Evolutionary conservation across 2,329 filamentous ascomycete species (phyloP).

Genomic region (Dryadomyces quercivorus): DNA sequence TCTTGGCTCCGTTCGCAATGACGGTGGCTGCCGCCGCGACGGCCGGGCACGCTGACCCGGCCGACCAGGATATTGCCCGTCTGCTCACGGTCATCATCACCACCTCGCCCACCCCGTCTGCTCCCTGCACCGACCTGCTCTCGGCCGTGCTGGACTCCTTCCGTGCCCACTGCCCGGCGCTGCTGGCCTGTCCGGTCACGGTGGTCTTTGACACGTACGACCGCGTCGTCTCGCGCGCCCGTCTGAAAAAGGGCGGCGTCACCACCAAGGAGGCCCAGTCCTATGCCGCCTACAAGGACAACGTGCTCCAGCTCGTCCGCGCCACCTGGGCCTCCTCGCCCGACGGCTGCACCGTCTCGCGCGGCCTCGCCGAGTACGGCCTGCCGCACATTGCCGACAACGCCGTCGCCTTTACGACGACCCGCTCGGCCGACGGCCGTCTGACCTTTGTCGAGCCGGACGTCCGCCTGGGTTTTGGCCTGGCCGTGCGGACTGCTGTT

Average conservation of each 20-base stretch:
- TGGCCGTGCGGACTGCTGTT: slow-evolving; percentile 40
- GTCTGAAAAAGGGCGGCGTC: slow-evolving; percentile 41
- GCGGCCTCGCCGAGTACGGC: slow-evolving; percentile 35
- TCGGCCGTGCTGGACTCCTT: slow-evolving; percentile 33
- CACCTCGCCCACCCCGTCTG: slow-evolving; percentile 42
- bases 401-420: slow-evolving; percentile 23
- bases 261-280: slow-evolving; percentile 29
- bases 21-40: not conserved
- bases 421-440: slow-evolving; percentile 20
- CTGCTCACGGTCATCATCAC: slow-evolving; percentile 36
- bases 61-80: not conserved
- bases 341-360: not conserved
- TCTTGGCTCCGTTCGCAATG: not conserved
- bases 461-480: slow-evolving; percentile 36
- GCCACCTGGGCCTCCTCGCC: not conserved
- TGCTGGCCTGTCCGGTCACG: slow-evolving; percentile 31
- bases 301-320: slow-evolving; percentile 30
- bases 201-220: slow-evolving; percentile 42
- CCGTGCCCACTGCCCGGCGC: slow-evolving; percentile 24
- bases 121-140: slow-evolving; percentile 39
- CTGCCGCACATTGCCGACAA: slow-evolving; percentile 19
- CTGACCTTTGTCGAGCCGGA: slow-evolving; percentile 37
- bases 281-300: slow-evolving; percentile 33
- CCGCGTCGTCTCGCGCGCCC: slow-evolving; percentile 26
- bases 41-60: not conserved